Percentiles rank a stretch among this genome's conserved stretches.
Conservation (phyloP, 1,139 yeast species). For the Zygotorulaspora mrakii region DNA sequence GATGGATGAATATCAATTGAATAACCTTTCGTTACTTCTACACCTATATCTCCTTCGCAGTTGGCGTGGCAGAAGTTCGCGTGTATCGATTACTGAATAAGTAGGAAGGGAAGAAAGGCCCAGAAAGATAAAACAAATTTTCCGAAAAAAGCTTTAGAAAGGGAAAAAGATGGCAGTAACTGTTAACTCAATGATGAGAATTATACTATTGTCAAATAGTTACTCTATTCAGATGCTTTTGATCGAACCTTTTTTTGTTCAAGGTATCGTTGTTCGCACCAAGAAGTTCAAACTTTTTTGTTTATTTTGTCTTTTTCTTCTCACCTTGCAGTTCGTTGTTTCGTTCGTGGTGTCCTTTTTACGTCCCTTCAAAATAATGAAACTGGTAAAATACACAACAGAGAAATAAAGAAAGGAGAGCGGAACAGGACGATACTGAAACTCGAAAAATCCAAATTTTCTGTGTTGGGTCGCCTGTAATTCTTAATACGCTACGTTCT, state of each 20-base stretch:
- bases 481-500: too few relatives aligned
- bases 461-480: too few relatives aligned
- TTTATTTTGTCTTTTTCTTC: slow-evolving; percentile 4
- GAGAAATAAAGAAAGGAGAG: background rate
- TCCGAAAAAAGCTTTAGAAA: too few relatives aligned
- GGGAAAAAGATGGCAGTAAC: too few relatives aligned
- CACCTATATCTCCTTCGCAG: background rate
- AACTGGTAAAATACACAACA: background rate
- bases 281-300: slow-evolving; percentile 1
- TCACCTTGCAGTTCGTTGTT: too few relatives aligned
- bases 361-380: background rate
- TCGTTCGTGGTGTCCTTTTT: slow-evolving; percentile 2
- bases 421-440: background rate
- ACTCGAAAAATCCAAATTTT: background rate
- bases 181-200: too few relatives aligned
- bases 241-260: background rate
- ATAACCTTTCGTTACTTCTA: too few relatives aligned
- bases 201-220: too few relatives aligned
- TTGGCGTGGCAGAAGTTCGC: background rate
- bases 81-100: background rate
- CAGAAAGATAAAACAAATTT: background rate
- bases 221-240: too few relatives aligned
- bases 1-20: too few relatives aligned
- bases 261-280: background rate
- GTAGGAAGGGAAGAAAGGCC: slow-evolving; percentile 1